A percentile compares a stretch with the other conserved stretches of the same genome.
phyloP scores from a whole-genome alignment of 495 filamentous ascomycete species.

The Penicillium psychrofluorescens region DNA sequence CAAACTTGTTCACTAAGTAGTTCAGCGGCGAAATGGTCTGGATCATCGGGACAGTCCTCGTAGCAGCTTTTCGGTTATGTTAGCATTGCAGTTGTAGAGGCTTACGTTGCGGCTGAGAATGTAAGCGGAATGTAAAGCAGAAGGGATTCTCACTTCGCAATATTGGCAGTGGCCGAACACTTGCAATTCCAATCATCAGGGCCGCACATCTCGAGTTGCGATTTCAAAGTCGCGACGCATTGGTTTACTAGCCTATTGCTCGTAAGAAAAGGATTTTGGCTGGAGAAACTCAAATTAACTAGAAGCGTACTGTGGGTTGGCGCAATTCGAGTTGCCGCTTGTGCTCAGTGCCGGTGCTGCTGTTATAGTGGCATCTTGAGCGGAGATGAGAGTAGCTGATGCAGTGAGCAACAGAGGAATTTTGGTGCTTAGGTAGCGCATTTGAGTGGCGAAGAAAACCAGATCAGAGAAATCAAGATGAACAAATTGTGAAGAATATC shows the following conservation, averaged over 20 bases:
- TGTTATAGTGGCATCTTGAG: slow-evolving; percentile 7
- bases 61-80: slow-evolving; percentile 10
- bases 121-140: not conserved
- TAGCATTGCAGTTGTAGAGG: not conserved
- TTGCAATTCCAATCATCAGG: slow-evolving; percentile 19
- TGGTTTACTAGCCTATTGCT: slow-evolving; percentile 10
- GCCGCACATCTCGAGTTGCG: slow-evolving; percentile 6
- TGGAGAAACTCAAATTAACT: not conserved
- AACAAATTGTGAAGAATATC: not conserved
- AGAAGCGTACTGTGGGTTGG: slow-evolving; percentile 7
- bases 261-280: not conserved
- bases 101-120: not conserved
- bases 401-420: slow-evolving; percentile 3
- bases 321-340: slow-evolving; percentile 4
- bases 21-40: slow-evolving; percentile 5
- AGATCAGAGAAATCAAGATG: not conserved
- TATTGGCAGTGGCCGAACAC: slow-evolving; percentile 15
- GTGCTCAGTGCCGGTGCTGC: not conserved
- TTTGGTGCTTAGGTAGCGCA: slow-evolving; percentile 2
- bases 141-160: slow-evolving; percentile 13
- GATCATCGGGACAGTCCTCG: slow-evolving; percentile 11
- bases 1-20: slow-evolving; percentile 10
- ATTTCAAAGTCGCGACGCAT: slow-evolving; percentile 13
- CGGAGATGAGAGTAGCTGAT: slow-evolving; percentile 2
- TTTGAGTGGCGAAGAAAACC: not conserved